Base-by-base conservation (phyloP, 129 eudicot species). In the Artemisia annua region DNA sequence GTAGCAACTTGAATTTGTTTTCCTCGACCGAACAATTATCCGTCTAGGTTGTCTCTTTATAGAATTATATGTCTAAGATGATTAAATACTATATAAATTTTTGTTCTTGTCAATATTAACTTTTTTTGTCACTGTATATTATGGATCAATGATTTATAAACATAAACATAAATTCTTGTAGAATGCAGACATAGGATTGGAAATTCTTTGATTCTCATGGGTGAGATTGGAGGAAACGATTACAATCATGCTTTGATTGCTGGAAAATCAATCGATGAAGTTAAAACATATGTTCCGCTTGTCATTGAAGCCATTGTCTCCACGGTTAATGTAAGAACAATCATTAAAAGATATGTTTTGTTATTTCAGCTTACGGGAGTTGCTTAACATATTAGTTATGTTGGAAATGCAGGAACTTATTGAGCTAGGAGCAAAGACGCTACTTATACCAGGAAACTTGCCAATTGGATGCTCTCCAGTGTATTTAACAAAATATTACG, bases 191-290 rank as follows among this genome's bases (percentile, higher is more conserved):
- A 72, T 20, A 24, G 65, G 17, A 48, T 79, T 11, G n/a, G 67
- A n/a, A 16, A 19, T 54, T 72, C 83, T 14, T 58, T 79, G 52
- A 11, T 79, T 13, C 67, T 79, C 13, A 65, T 78, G 78, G 78
- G 83, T 1, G 83, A 79, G 32, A 79, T 79, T 11, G 83, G 83
- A 24, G 83, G 83, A 32, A 79, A 79, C n/a, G 78, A 79, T 14
- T 79, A 72, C 62, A 79, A 79, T 66, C 78, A 72, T 72, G 83
- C 83, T 48, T 57, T 79, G 11, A 11, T n/a, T 3, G 20, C 68
- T 0, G 83, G 78, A 19, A 72, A 65, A 32, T 66, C 78, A 6
- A 17, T 72, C 35, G 30, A 72, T 0, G 74, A 72, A 26, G 15
- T 79, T 65, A 43, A 14, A 72, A 48, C 74, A 46, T 79, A 65